phyloP scores from a whole-genome alignment of 805 yeast genomes.

The Hemisphaericaspora nanyangensis region DNA sequence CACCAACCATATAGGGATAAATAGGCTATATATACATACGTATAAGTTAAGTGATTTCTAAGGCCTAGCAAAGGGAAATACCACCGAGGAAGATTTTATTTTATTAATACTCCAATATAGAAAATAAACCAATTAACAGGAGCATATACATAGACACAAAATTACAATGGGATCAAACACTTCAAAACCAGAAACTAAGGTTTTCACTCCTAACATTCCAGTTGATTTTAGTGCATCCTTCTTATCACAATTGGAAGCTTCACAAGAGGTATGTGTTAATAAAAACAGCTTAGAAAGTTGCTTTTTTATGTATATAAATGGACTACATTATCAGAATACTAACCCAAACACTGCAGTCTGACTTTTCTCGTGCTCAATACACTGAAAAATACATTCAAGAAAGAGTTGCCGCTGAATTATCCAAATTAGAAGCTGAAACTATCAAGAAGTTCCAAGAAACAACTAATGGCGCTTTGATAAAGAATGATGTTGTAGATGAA shows the following conservation, averaged over 20 bases:
- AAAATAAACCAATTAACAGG: not conserved
- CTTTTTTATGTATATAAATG: not conserved
- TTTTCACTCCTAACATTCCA: conserved; percentile 63
- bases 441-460: conserved; percentile 48
- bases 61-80: no score
- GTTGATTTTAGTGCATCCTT: conserved; percentile 65
- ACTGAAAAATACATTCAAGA: conserved; percentile 65
- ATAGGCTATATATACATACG: no score
- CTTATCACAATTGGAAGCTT: conserved; percentile 56
- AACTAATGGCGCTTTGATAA: conserved; percentile 39
- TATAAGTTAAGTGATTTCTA: no score
- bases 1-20: no score
- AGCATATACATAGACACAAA: not conserved
- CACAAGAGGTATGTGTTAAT: conserved; percentile 44
- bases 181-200: conserved; percentile 63
- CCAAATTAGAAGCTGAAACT: conserved; percentile 51
- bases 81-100: no score
- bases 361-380: conserved; percentile 66
- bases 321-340: conserved; percentile 7
- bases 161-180: conserved; percentile 54
- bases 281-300: not conserved
- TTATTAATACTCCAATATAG: no score
- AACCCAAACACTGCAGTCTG: conserved; percentile 33
- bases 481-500: conserved; percentile 19
- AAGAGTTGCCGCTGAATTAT: conserved; percentile 56